These are phyloP conservation scores for Ophiosphaerella korrae DNA, from an alignment of 2,329 filamentous ascomycete species.

Conservation along the genomic window DNA sequence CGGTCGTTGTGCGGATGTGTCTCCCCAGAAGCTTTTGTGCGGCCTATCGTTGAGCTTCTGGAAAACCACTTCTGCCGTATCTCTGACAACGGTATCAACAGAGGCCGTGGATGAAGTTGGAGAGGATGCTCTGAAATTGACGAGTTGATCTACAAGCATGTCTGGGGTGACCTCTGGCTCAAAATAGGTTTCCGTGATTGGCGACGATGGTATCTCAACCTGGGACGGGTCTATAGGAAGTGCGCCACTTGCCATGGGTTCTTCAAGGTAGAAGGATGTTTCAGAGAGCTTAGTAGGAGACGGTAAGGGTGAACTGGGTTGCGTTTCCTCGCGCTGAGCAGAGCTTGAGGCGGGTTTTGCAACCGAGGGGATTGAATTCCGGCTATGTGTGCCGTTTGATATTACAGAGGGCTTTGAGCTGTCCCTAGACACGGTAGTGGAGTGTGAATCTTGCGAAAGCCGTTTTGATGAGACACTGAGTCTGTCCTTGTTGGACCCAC, in stretches of 20 bases:
- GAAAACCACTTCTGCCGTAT: conserved; percentile 35
- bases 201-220: conserved; percentile 1
- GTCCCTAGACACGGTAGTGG: conserved; percentile 4
- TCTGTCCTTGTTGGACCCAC: conserved; percentile 21
- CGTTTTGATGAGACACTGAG: conserved; percentile 21
- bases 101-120: conserved; percentile 28
- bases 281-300: conserved; percentile 33
- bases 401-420: no score
- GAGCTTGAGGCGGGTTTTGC: conserved; percentile 3
- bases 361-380: neutral
- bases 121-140: conserved; percentile 17
- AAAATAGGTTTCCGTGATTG: conserved; percentile 5
- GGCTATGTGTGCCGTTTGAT: neutral
- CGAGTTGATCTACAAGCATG: no score
- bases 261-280: conserved; percentile 34
- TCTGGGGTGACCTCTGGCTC: neutral
- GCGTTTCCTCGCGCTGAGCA: conserved; percentile 6
- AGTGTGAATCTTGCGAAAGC: neutral
- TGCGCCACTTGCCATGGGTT: conserved; percentile 21
- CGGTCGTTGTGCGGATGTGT: conserved; percentile 14
- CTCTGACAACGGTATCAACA: conserved; percentile 26
- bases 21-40: conserved; percentile 20
- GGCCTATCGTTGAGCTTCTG: conserved; percentile 32
- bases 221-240: conserved; percentile 9
- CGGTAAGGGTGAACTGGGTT: conserved; percentile 16